A percentile compares a stretch with the other conserved stretches of the same genome.
Conservation (phyloP, 1,284 basidiomycete genomes). For the Exsudoporus floridanus region DNA sequence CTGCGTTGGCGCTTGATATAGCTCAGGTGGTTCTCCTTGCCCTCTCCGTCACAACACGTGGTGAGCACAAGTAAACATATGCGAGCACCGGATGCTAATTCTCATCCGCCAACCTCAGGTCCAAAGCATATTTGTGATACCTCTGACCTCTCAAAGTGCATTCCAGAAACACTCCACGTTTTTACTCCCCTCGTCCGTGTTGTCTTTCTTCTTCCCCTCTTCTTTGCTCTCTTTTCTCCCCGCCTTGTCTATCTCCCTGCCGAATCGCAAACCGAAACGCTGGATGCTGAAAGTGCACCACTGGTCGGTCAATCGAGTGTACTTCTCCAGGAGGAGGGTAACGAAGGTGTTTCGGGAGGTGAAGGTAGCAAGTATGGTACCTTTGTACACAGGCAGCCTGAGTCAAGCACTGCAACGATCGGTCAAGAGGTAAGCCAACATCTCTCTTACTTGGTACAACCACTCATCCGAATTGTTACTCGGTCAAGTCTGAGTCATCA, state of each 20-base stretch:
- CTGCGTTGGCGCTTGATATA: constrained; percentile 59
- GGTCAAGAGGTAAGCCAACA: constrained; percentile 13
- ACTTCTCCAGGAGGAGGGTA: constrained; percentile 26
- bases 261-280: constrained; percentile 28
- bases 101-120: constrained; percentile 8
- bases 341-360: constrained; percentile 24
- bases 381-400: constrained; percentile 31
- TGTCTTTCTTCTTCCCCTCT: constrained; percentile 58
- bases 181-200: constrained; percentile 64
- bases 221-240: constrained; percentile 57
- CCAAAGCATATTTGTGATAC: constrained; percentile 33
- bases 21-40: constrained; percentile 56
- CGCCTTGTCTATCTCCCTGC: constrained; percentile 58
- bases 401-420: not conserved
- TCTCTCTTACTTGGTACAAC: not conserved
- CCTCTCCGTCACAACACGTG: constrained; percentile 43
- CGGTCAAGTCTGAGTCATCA: constrained; percentile 18
- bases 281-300: constrained; percentile 27
- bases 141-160: constrained; percentile 34
- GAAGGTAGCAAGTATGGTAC: constrained; percentile 68
- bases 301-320: constrained; percentile 30
- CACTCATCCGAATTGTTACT: not conserved
- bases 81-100: not conserved
- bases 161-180: constrained; percentile 56
- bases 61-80: constrained; percentile 37